phyloP scores from a whole-genome alignment of 2,329 filamentous ascomycete species.

The Fragosphaeria purpurea region DNA sequence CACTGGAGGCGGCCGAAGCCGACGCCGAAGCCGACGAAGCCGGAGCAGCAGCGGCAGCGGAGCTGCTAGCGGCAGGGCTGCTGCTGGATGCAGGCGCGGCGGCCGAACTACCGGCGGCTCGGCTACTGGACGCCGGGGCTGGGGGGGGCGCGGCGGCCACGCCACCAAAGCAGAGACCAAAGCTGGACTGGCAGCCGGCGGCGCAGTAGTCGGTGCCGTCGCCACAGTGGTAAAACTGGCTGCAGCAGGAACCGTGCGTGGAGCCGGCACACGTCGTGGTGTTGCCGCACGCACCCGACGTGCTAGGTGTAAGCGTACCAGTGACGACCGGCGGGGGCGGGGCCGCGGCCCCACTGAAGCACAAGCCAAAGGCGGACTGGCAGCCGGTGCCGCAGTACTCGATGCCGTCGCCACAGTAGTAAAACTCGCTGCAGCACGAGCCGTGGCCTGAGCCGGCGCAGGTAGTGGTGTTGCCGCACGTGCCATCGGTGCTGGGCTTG shows the following conservation, averaged over 20 bases:
- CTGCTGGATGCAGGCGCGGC: background rate
- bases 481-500: conserved; percentile 7
- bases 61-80: background rate
- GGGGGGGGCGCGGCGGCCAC: background rate
- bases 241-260: conserved; percentile 9
- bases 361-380: conserved; percentile 7
- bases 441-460: conserved; percentile 11
- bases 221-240: conserved; percentile 12
- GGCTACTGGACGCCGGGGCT: background rate
- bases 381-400: conserved; percentile 12
- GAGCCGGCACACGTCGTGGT: conserved; percentile 8
- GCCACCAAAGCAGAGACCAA: conserved; percentile 7
- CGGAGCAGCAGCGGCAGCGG: background rate
- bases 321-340: background rate
- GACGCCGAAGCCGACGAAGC: background rate
- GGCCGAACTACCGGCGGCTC: background rate
- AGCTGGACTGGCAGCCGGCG: conserved; percentile 8
- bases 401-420: conserved; percentile 10
- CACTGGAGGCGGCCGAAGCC: background rate
- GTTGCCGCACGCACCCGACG: background rate
- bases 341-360: conserved; percentile 1
- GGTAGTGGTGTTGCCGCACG: conserved; percentile 12
- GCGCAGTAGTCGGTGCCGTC: conserved; percentile 10
- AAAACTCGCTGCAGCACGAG: conserved; percentile 12
- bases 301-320: background rate